phyloP scores from a whole-genome alignment of 2,329 filamentous ascomycete genomes.

The Penicillium sp. region DNA sequence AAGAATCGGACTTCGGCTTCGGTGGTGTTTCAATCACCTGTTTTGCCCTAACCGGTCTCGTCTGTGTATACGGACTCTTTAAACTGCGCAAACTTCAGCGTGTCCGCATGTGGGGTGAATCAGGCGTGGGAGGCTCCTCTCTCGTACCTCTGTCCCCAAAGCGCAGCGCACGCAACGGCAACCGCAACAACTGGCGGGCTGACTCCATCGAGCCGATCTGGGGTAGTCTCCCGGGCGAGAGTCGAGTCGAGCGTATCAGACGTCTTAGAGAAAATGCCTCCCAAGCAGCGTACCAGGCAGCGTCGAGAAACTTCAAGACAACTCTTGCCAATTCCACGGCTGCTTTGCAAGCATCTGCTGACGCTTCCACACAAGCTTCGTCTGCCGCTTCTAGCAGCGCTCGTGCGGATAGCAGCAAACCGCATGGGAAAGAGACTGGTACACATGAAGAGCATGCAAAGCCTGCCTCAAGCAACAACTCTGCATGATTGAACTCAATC shows the following conservation, averaged over 20 bases:
- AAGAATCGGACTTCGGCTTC: constrained; percentile 89
- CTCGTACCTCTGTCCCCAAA: constrained; percentile 31
- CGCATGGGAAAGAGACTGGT: constrained; percentile 3
- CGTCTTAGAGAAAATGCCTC: constrained; percentile 37
- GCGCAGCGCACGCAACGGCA: constrained; percentile 21
- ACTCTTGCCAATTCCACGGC: constrained; percentile 10
- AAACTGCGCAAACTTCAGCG: constrained; percentile 85
- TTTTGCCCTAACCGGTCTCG: constrained; percentile 70
- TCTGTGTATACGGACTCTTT: constrained; percentile 79
- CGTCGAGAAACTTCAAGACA: constrained; percentile 12
- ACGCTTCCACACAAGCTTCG: constrained; percentile 8
- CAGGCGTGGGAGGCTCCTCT: constrained; percentile 40
- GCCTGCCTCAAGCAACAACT: background rate
- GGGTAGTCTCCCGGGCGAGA: constrained; percentile 42
- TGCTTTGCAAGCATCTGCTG: constrained; percentile 5
- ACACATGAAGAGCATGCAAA: background rate
- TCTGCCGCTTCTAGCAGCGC: constrained; percentile 1
- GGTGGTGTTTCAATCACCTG: constrained; percentile 71
- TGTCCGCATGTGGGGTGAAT: constrained; percentile 79
- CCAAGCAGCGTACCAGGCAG: constrained; percentile 23
- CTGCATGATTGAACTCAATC: background rate
- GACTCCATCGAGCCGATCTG: constrained; percentile 47
- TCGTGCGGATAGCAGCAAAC: constrained; percentile 2
- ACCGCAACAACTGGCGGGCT: constrained; percentile 45
- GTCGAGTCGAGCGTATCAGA: constrained; percentile 38